These are phyloP conservation scores for Solanum arcanum DNA, from an alignment of 257 asterid genomes.

Conservation along the genomic window DNA sequence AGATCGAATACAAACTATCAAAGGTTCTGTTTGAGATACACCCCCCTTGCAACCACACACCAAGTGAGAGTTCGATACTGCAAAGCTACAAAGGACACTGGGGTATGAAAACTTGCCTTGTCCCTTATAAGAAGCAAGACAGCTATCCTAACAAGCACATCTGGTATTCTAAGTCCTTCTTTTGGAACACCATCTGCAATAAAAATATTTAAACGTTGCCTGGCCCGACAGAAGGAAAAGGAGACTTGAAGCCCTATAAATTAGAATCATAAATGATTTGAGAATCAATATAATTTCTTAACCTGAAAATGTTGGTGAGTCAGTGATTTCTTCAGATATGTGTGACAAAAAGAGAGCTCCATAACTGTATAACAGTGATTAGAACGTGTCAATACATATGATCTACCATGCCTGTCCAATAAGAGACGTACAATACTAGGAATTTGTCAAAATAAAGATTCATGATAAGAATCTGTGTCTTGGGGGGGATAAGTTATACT, in stretches of 20 bases:
- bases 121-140: conserved; percentile 57
- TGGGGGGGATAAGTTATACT: not conserved
- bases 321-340: conserved; percentile 57
- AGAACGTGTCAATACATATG: not conserved
- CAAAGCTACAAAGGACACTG: not conserved
- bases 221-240: conserved; percentile 6
- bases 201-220: conserved; percentile 7
- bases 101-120: conserved; percentile 41
- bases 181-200: conserved; percentile 95
- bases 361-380: conserved; percentile 36
- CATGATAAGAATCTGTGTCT: not conserved
- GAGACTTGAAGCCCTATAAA: not conserved
- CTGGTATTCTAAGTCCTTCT: conserved; percentile 83
- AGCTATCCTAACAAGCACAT: conserved; percentile 82
- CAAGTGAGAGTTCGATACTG: not conserved
- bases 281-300: conserved; percentile 5
- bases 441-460: not conserved
- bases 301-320: conserved; percentile 84
- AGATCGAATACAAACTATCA: not conserved
- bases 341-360: conserved; percentile 67
- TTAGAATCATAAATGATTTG: not conserved
- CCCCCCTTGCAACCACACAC: not conserved
- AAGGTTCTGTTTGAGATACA: not conserved
- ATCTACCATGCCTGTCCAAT: not conserved
- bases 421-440: not conserved